Evolutionary conservation across 2,329 filamentous ascomycete species (phyloP).

Genomic region (Penicillium freii): DNA sequence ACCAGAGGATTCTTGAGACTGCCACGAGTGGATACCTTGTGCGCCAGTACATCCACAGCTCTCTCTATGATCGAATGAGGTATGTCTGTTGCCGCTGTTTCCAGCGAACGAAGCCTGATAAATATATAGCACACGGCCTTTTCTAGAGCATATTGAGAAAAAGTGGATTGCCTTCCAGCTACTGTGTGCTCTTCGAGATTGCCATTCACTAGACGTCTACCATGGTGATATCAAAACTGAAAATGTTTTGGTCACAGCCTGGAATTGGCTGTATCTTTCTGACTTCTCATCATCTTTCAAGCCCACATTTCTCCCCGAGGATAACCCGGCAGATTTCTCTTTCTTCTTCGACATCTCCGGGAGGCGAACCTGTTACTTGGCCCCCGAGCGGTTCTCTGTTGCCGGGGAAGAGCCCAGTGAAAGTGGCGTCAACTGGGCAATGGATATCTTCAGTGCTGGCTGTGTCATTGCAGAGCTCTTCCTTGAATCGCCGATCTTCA

Average conservation of each 20-base stretch:
- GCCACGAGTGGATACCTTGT: conserved; percentile 89
- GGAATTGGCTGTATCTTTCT: conserved; percentile 98
- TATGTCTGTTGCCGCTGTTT: conserved; percentile 25
- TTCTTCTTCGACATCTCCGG: conserved; percentile 97
- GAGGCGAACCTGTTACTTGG: conserved; percentile 87
- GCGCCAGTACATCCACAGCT: conserved; percentile 93
- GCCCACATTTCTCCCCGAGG: conserved; percentile 86
- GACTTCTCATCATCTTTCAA: conserved; percentile 97
- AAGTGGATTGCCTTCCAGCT: conserved; percentile 98
- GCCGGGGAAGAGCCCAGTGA: conserved; percentile 65
- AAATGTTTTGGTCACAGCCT: conserved; percentile 93
- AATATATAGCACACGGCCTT: conserved; percentile 77
- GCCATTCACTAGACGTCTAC: conserved; percentile 82
- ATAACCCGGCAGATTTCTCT: conserved; percentile 95
- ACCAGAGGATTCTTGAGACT: conserved; percentile 88
- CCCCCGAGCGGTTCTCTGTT: conserved; percentile 84
- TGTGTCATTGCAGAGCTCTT: conserved; percentile 97
- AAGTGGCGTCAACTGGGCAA: conserved; percentile 76
- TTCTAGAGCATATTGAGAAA: conserved; percentile 96
- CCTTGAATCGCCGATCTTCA: conserved; percentile 93
- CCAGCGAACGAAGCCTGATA: conserved; percentile 25
- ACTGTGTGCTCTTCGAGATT: conserved; percentile 86
- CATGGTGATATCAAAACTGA: conserved; percentile 99
- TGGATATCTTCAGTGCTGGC: conserved; percentile 97
- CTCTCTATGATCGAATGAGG: conserved; percentile 88